Conservation (phyloP, 495 filamentous ascomycete species). For the Aspergillus haitiensis region DNA sequence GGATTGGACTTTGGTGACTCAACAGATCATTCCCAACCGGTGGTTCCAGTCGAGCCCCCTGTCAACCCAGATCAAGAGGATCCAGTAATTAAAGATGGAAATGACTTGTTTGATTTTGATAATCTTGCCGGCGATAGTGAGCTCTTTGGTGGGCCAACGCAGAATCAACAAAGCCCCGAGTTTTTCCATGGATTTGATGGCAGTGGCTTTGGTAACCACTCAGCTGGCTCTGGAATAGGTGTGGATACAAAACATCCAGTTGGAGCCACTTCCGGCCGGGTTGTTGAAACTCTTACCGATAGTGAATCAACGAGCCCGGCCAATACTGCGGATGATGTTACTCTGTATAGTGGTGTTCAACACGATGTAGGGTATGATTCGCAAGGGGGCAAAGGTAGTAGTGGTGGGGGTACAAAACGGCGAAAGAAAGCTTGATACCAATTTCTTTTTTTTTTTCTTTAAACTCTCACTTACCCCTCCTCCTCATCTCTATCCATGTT, state of each 20-base stretch:
- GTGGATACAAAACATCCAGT: constrained; percentile 6
- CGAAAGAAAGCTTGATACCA: constrained; percentile 37
- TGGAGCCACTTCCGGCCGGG: constrained; percentile 30
- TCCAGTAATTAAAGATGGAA: constrained; percentile 28
- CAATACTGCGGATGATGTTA: constrained; percentile 35
- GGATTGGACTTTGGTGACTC: constrained; percentile 29
- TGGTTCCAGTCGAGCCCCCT: constrained; percentile 13
- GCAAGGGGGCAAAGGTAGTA: constrained; percentile 24
- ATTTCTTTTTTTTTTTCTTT: constrained; percentile 13
- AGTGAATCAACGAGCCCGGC: constrained; percentile 50
- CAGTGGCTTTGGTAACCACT: constrained; percentile 28
- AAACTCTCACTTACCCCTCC: too few relatives aligned
- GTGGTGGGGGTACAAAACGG: constrained; percentile 39
- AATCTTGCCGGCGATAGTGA: constrained; percentile 41
- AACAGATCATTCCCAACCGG: constrained; percentile 16
- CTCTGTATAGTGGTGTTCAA: constrained; percentile 13
- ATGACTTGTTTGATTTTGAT: constrained; percentile 47
- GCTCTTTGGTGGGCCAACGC: constrained; percentile 37
- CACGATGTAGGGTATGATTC: constrained; percentile 17
- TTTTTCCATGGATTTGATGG: constrained; percentile 38
- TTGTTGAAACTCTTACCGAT: constrained; percentile 48
- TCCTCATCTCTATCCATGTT: too few relatives aligned
- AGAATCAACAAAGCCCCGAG: constrained; percentile 24
- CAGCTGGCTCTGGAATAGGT: constrained; percentile 8
- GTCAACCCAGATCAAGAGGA: constrained; percentile 25